Conservation (phyloP, 75 land plant species). For the Larix kaempferi region DNA sequence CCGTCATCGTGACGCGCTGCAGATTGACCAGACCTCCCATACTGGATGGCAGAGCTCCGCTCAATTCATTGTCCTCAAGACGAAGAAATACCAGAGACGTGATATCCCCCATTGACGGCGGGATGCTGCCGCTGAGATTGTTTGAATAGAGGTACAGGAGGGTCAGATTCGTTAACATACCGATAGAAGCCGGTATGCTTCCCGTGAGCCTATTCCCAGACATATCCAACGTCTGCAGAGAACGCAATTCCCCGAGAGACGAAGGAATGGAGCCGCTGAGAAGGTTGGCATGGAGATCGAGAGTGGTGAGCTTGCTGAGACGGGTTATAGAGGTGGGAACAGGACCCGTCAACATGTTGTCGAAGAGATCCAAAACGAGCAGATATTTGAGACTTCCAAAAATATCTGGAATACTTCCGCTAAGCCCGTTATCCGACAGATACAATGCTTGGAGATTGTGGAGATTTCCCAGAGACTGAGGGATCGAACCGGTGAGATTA, state of each 20-base stretch:
- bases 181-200: conserved; percentile 43
- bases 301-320: conserved; percentile 29
- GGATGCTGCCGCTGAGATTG: conserved; percentile 52
- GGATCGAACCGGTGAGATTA: too few relatives aligned
- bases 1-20: conserved; percentile 53
- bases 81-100: conserved; percentile 29
- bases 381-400: conserved; percentile 38
- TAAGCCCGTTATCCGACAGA: conserved; percentile 54
- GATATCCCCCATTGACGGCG: conserved; percentile 47
- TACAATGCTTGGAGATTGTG: not conserved
- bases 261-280: conserved; percentile 69
- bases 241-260: conserved; percentile 21
- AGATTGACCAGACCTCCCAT: conserved; percentile 44
- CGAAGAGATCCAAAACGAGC: conserved; percentile 44
- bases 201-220: conserved; percentile 58
- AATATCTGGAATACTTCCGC: conserved; percentile 56
- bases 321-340: conserved; percentile 39
- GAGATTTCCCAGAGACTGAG: too few relatives aligned
- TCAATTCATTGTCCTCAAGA: conserved; percentile 73
- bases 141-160: conserved; percentile 54
- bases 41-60: conserved; percentile 46
- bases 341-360: conserved; percentile 48
- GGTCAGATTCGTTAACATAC: conserved; percentile 34
- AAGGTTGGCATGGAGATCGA: conserved; percentile 50
- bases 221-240: conserved; percentile 38